Evolutionary conservation across 768 basidiomycete species (phyloP), one percentile per base, ranked within the genome.

Genomic region (Nidularia sp.): DNA sequence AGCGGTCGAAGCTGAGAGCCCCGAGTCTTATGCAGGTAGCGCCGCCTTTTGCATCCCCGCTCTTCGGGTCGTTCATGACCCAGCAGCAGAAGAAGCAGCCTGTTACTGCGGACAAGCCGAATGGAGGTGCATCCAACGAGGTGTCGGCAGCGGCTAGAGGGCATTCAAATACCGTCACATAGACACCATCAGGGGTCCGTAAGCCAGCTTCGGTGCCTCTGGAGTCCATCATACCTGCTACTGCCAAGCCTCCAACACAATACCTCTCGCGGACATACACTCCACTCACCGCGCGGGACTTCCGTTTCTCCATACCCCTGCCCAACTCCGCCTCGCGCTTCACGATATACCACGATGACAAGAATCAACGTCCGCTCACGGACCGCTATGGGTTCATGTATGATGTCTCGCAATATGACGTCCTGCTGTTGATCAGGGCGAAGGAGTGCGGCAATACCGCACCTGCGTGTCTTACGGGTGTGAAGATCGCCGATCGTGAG

Each of bases 371-470:
- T 46, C 81, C 81, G 2, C 70, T 93, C 52, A 92, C 91, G 15
- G 93, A 95, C 55, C 84, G 91, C 4, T 95, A 86, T 60, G 93
- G 93, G 0, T 95, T 95, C 71, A 86, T 94, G 66, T 94, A 94
- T 53, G 91, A 93, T 57, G 79, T 93, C 1, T 82, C 85, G 2
- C 78, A 84, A 58, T 91, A 93, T 59, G 93, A 95, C 59, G 76
- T 89, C 29, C 74, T 92, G 25, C 70, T 96, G 10, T 76, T 95
- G 29, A 66, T 88, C 6, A 77, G 88, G 31, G 89, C 88, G 13
- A 81, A 76, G 60, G 84, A 85, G 51, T 90, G 87, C 53, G 74
- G 80, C 45, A 87, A 79, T 58, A 81, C 86, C 0, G 91, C 91
- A 0, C 90, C 92, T 3, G 90, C 90, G 5, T 91, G 89, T 60